Conservation (phyloP, 495 filamentous ascomycete genomes). For the Tuber aestivum region DNA sequence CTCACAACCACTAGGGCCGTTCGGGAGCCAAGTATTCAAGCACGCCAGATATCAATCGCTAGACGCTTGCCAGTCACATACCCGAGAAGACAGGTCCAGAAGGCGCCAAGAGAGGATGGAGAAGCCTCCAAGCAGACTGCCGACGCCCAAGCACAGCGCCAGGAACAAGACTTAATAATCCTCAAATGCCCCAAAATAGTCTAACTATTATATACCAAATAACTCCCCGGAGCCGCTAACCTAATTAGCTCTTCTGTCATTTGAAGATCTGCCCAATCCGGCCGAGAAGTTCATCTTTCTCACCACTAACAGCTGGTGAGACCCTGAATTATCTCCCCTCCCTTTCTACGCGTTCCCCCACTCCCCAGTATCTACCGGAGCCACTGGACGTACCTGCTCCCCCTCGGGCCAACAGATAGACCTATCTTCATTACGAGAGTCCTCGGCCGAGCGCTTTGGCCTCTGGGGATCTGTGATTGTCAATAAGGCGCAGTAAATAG, state of each 20-base stretch:
- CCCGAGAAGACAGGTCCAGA: background rate
- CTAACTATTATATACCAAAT: background rate
- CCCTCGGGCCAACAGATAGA: too few relatives aligned
- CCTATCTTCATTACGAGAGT: too few relatives aligned
- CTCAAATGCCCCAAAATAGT: background rate
- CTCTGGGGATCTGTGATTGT: too few relatives aligned
- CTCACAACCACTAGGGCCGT: background rate
- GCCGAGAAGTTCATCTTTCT: conserved; percentile 28
- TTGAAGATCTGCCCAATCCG: background rate
- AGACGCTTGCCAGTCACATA: too few relatives aligned
- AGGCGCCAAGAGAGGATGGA: background rate
- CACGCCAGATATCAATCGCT: background rate
- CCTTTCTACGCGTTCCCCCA: too few relatives aligned
- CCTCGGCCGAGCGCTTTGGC: too few relatives aligned
- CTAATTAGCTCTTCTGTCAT: background rate
- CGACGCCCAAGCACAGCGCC: background rate
- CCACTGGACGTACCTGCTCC: too few relatives aligned
- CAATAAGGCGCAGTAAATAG: too few relatives aligned
- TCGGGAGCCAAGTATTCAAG: background rate
- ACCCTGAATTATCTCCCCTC: too few relatives aligned
- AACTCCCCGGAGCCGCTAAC: background rate
- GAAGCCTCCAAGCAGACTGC: background rate
- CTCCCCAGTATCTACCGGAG: too few relatives aligned
- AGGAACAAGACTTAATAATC: background rate
- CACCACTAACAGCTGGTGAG: too few relatives aligned